These are phyloP conservation scores for Mallotus nudiflorus DNA, from an alignment of 345 rosid species.

Conservation along the genomic window DNA sequence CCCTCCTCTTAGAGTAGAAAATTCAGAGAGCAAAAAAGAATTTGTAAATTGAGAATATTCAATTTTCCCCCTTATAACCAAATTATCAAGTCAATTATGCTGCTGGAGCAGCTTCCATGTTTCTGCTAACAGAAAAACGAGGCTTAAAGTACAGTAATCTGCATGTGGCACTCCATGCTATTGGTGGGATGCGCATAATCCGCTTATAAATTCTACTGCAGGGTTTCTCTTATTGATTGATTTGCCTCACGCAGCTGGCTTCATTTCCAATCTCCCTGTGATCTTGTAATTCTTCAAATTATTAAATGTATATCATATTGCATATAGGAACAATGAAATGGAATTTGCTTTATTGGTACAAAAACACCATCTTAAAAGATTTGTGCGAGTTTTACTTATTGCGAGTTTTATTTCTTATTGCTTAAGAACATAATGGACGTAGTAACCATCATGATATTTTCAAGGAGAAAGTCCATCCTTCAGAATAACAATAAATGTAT, in stretches of 20 bases:
- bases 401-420: too few species aligned
- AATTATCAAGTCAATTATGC: conserved; percentile 20
- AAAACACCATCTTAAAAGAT: not conserved
- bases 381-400: too few species aligned
- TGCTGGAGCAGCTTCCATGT: conserved; percentile 20
- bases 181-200: conserved; percentile 16
- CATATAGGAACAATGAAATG: not conserved
- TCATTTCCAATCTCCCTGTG: not conserved
- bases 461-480: too few species aligned
- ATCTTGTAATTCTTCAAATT: not conserved
- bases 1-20: conserved; percentile 37
- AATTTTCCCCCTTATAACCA: conserved; percentile 25
- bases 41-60: conserved; percentile 49
- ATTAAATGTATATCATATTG: not conserved
- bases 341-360: not conserved
- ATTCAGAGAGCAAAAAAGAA: conserved; percentile 38
- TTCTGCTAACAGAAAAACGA: conserved; percentile 28
- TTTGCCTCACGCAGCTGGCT: not conserved
- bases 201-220: not conserved
- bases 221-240: not conserved
- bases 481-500: too few species aligned
- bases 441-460: too few species aligned
- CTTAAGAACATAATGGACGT: too few species aligned
- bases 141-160: conserved; percentile 12
- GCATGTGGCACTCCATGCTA: conserved; percentile 1